phyloP scores from a whole-genome alignment of 257 asterid species.

The Capsicum chinense region DNA sequence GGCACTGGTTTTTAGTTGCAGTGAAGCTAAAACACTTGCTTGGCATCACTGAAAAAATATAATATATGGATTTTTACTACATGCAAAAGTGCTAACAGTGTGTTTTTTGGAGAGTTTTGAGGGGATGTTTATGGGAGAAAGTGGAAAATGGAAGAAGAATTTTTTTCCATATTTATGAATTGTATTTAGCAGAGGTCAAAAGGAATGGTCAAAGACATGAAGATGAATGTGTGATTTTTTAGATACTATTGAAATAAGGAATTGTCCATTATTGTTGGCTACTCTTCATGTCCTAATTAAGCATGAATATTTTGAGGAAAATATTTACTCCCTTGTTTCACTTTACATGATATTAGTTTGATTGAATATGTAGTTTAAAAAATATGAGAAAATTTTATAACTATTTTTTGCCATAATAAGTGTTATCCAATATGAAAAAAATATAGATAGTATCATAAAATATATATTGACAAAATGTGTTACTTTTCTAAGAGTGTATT shows the following conservation, averaged over 20 bases:
- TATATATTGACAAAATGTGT: no score
- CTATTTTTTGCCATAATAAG: no score
- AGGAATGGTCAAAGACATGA: not conserved
- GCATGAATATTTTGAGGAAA: not conserved
- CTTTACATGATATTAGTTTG: no score
- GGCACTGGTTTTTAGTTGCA: slow-evolving; percentile 54
- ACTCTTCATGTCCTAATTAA: not conserved
- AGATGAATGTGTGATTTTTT: not conserved
- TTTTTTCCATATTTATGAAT: not conserved
- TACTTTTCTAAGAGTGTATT: no score
- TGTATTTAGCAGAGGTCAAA: not conserved
- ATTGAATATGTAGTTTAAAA: no score
- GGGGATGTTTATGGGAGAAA: not conserved
- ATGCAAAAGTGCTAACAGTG: not conserved
- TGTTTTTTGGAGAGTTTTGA: not conserved
- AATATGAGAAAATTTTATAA: no score
- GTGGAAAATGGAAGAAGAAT: not conserved
- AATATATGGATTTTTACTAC: no score
- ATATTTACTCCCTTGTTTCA: not conserved
- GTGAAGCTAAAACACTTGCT: slow-evolving; percentile 59
- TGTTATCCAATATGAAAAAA: no score
- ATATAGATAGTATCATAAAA: no score
- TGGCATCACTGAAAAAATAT: slow-evolving; percentile 33
- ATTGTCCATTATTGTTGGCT: not conserved
- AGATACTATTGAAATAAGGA: not conserved